Percentiles rank a stretch among this genome's conserved stretches.
Conservation (phyloP, 805 yeast genomes). For the Pichia insulana region DNA sequence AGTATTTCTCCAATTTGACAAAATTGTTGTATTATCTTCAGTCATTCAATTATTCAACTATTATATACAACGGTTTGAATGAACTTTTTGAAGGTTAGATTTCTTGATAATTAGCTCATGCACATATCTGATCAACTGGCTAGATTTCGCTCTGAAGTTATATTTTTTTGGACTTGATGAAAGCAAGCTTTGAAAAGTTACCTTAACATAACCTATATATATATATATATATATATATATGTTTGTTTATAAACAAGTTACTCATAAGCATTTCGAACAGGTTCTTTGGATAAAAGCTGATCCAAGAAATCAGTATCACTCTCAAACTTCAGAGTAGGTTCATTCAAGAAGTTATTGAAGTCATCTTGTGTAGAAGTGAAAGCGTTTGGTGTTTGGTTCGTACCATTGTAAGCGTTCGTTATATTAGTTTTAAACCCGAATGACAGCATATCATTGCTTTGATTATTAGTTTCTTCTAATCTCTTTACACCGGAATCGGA, state of each 20-base stretch:
- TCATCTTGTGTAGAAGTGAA: not conserved
- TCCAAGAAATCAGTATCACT: slow-evolving; percentile 11
- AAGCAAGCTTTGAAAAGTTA: too few species aligned
- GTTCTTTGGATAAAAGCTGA: slow-evolving; percentile 10
- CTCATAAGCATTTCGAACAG: too few species aligned
- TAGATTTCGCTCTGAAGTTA: too few species aligned
- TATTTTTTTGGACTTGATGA: too few species aligned
- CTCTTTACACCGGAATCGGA: slow-evolving; percentile 1
- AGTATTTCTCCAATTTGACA: slow-evolving; percentile 23
- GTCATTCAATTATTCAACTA: too few species aligned
- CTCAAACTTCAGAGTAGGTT: slow-evolving; percentile 4
- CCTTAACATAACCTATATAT: too few species aligned
- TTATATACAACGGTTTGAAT: too few species aligned
- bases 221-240: too few species aligned
- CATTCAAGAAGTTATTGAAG: not conserved
- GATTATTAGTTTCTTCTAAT: not conserved
- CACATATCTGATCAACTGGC: too few species aligned
- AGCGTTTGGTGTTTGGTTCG: not conserved
- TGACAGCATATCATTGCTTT: not conserved
- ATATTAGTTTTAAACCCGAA: not conserved
- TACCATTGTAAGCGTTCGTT: not conserved
- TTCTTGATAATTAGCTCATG: too few species aligned
- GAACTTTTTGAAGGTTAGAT: too few species aligned
- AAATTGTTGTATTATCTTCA: slow-evolving; percentile 18
- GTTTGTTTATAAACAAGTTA: too few species aligned